These are phyloP conservation scores for Aspergillus fumigatiaffinis DNA, from an alignment of 2,329 filamentous ascomycete genomes.

Conservation along the genomic window DNA sequence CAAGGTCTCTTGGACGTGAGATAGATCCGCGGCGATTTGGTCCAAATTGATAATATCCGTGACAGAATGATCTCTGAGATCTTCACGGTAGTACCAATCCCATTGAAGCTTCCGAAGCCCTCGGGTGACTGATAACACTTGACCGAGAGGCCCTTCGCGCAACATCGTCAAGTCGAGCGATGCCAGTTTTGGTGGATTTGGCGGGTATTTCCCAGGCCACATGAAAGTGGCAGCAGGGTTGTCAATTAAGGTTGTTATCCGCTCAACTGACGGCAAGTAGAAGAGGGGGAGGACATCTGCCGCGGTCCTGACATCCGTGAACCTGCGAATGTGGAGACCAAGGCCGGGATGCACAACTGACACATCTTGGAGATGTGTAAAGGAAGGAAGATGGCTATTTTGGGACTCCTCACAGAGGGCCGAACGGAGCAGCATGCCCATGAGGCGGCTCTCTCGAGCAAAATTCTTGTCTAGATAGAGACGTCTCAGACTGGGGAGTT, in stretches of 20 bases:
- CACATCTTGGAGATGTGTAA: conserved; percentile 5
- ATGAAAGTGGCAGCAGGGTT: conserved; percentile 10
- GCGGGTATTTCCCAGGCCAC: conserved; percentile 11
- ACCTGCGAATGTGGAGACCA: not conserved
- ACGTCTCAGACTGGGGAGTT: conserved; percentile 10
- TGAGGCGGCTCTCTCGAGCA: conserved; percentile 4
- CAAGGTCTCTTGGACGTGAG: conserved; percentile 5
- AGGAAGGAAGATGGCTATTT: conserved; percentile 2
- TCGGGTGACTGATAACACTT: conserved; percentile 7
- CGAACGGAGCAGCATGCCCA: conserved; percentile 13
- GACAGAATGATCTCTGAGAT: conserved; percentile 4
- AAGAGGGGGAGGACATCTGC: conserved; percentile 15
- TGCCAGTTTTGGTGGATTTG: conserved; percentile 1
- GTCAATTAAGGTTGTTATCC: conserved; percentile 12
- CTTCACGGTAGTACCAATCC: conserved; percentile 10
- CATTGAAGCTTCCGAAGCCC: conserved; percentile 8
- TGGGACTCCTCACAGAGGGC: conserved; percentile 4
- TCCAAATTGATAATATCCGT: conserved; percentile 13
- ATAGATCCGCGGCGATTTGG: conserved; percentile 13
- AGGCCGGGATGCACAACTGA: not conserved
- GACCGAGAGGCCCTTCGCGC: conserved; percentile 9
- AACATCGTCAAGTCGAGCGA: conserved; percentile 11
- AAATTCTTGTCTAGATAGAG: conserved; percentile 12
- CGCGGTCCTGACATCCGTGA: conserved; percentile 8
- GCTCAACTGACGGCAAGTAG: conserved; percentile 15